Percentiles rank a stretch among this genome's conserved stretches.
Conservation (phyloP, 495 filamentous ascomycete genomes). For the Aspergillus egyptiacus region DNA sequence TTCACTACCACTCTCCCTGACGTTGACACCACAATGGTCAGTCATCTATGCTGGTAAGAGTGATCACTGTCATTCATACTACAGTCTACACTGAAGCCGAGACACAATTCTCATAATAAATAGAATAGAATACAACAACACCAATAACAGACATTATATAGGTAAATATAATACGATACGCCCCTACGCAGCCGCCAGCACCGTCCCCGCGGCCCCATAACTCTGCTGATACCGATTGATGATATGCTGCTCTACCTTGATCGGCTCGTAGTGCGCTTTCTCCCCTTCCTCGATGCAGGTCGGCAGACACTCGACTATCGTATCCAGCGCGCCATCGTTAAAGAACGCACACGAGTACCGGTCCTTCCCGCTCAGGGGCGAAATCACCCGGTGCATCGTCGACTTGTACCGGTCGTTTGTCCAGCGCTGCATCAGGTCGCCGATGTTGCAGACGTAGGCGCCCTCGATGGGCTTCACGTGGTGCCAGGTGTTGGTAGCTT, state of each 20-base stretch:
- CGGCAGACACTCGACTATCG: conserved; percentile 3
- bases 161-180: too few relatives aligned
- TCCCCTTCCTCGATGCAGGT: conserved; percentile 4
- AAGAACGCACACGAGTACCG: conserved; percentile 9
- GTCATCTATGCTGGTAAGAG: too few relatives aligned
- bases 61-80: too few relatives aligned
- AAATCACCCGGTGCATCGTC: conserved; percentile 6
- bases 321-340: conserved; percentile 5
- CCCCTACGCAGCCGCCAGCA: too few relatives aligned
- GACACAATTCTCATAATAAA: too few relatives aligned
- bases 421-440: conserved; percentile 8
- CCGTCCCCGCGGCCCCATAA: too few relatives aligned
- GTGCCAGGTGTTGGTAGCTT: conserved; percentile 4
- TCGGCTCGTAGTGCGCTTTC: conserved; percentile 1
- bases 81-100: too few relatives aligned
- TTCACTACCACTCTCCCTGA: too few relatives aligned
- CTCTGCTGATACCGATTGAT: too few relatives aligned
- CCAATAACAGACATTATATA: too few relatives aligned
- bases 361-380: neutral
- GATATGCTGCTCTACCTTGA: conserved; percentile 5
- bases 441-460: conserved; percentile 6
- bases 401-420: conserved; percentile 10
- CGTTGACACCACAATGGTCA: too few relatives aligned
- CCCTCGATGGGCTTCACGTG: neutral
- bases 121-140: too few relatives aligned